Conservation (phyloP, 805 yeast species). For the Cyberlindnera galapagoensis region DNA sequence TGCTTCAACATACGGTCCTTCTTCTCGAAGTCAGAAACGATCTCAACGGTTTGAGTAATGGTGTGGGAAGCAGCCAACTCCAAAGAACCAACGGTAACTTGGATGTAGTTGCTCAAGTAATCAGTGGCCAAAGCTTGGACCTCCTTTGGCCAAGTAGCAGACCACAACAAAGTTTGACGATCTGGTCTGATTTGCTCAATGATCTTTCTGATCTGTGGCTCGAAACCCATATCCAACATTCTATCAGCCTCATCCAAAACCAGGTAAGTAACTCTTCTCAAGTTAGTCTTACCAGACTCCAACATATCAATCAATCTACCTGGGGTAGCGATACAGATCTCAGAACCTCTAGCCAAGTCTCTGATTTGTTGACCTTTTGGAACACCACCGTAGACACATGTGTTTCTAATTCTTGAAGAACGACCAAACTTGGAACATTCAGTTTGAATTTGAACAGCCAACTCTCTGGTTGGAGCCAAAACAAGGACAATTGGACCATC, state of each 20-base stretch:
- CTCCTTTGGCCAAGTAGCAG: constrained; percentile 99
- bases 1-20: constrained; percentile 83
- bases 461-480: constrained; percentile 97
- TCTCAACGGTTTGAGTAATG: constrained; percentile 90
- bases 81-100: constrained; percentile 93
- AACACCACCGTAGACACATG: constrained; percentile 99
- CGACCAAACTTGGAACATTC: constrained; percentile 95
- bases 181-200: constrained; percentile 98
- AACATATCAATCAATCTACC: constrained; percentile 98
- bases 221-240: constrained; percentile 99
- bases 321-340: constrained; percentile 96
- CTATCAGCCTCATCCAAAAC: constrained; percentile 99
- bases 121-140: constrained; percentile 91
- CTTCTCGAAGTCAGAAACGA: constrained; percentile 87
- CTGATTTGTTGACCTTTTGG: constrained; percentile 97
- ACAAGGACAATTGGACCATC: constrained; percentile 97
- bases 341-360: constrained; percentile 91
- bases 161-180: constrained; percentile 99
- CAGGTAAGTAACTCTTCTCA: constrained; percentile 92
- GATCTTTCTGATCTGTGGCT: constrained; percentile 98
- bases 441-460: constrained; percentile 94
- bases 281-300: constrained; percentile 89
- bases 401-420: constrained; percentile 89
- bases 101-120: constrained; percentile 87
- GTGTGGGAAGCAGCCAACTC: constrained; percentile 96